Evolutionary conservation across 805 yeast species (phyloP), one percentile per base, ranked within the genome.

Genomic region (Maudiozyma barnettii): DNA sequence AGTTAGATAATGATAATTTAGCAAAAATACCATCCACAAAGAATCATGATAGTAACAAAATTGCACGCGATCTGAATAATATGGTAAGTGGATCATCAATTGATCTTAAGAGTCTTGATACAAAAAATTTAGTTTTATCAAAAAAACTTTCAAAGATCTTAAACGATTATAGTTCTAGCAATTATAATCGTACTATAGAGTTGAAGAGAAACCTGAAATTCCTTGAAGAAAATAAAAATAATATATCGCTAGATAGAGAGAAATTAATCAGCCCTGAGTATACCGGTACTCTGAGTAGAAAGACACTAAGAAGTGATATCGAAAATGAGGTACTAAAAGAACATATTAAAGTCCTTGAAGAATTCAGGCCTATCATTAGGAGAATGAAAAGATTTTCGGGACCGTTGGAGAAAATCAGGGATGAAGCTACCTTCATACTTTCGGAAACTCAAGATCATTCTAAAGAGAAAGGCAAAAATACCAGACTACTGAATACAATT

Each of bases 271-370:
- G 60, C 47, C 52, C 75, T 19, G 66, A 68, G 30, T 54, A 79
- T 23, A 58, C 72, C 13, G 91, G 91, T 0, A 74, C 81, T 2
- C 68, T 81, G 33, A 68, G 80, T 1, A 70, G 95, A 52, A 75
- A 82, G 56, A 71, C 76, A 36, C 66, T 84, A 44, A 69, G 81
- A 47, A 77, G 80, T 39, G 77, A 73, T 38, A 68, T 84, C 19
- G 90, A 84, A 55, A 67, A 68, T 26, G 85, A 82, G 46, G 59
- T 83, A 29, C 63, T 83, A 37, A 74, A 72, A 46, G 77, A 74
- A 49, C 83, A 83, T 54, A 63, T 76, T 49, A 67, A 73, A 46
- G 73, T 72, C 0, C 55, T 78, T 37, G 71, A 68, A 51, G 71
- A 66, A 37, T 74, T 71, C 46, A 72, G 62, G 54, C 73, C 69